phyloP scores from a whole-genome alignment of 1,284 basidiomycete species.

The Sanghuangporus baumii region DNA sequence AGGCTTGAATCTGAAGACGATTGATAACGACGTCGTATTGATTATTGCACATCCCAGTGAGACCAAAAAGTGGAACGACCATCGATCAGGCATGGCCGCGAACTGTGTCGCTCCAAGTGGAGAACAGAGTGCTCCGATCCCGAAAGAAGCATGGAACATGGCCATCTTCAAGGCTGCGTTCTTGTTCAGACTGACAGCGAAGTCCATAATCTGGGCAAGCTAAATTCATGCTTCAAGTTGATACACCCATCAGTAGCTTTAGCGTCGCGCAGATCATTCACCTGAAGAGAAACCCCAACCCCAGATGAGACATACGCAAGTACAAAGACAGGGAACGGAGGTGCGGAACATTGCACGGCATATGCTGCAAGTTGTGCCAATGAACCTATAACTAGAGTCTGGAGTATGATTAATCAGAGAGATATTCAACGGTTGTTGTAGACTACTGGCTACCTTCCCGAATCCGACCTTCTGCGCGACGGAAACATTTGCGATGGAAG shows the following conservation, averaged over 20 bases:
- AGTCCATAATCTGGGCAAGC: slow-evolving; percentile 55
- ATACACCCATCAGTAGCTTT: background rate
- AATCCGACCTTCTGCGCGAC: slow-evolving; percentile 49
- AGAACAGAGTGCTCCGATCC: slow-evolving; percentile 50
- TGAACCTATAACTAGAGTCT: slow-evolving; percentile 13
- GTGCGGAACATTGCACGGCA: slow-evolving; percentile 32
- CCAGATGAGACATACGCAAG: slow-evolving; percentile 18
- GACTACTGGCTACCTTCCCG: slow-evolving; percentile 36
- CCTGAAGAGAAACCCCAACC: slow-evolving; percentile 21
- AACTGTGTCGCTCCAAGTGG: slow-evolving; percentile 65
- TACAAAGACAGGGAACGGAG: slow-evolving; percentile 34
- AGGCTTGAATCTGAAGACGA: slow-evolving; percentile 48
- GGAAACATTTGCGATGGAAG: slow-evolving; percentile 43
- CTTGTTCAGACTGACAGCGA: slow-evolving; percentile 38
- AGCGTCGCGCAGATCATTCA: background rate
- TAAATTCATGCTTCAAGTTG: slow-evolving; percentile 19
- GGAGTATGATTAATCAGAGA: background rate
- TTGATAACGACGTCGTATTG: slow-evolving; percentile 38
- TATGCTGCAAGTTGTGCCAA: slow-evolving; percentile 30
- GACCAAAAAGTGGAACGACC: slow-evolving; percentile 63
- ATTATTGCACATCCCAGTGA: slow-evolving; percentile 50
- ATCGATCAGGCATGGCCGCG: slow-evolving; percentile 34
- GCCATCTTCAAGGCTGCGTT: slow-evolving; percentile 46
- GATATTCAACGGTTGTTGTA: background rate
- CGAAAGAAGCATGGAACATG: slow-evolving; percentile 48